phyloP scores from a whole-genome alignment of 2,329 filamentous ascomycete genomes.

The Fusarium bactridioides region DNA sequence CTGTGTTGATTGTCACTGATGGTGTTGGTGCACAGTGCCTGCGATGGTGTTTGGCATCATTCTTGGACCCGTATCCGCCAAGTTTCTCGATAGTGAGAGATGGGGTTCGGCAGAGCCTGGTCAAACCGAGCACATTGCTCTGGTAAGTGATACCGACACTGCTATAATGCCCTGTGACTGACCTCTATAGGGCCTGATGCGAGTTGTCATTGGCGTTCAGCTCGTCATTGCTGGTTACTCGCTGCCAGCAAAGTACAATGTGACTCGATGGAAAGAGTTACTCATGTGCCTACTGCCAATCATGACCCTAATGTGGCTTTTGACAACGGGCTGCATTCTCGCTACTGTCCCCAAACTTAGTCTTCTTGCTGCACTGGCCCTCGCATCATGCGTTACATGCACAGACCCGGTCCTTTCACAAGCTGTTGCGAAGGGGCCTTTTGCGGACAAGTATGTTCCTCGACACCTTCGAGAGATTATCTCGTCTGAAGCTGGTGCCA shows the following conservation, averaged over 20 bases:
- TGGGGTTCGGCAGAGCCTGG: slow-evolving; percentile 39
- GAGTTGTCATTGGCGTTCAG: slow-evolving; percentile 69
- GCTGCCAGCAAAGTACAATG: slow-evolving; percentile 64
- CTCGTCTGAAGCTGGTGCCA: slow-evolving; percentile 67
- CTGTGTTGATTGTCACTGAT: not conserved
- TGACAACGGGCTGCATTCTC: slow-evolving; percentile 63
- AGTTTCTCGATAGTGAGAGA: slow-evolving; percentile 55
- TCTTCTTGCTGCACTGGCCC: slow-evolving; percentile 62
- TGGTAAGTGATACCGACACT: slow-evolving; percentile 38
- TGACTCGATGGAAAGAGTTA: slow-evolving; percentile 60
- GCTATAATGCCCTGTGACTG: not conserved
- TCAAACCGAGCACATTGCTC: slow-evolving; percentile 49
- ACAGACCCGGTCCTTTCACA: slow-evolving; percentile 50
- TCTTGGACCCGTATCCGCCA: slow-evolving; percentile 63
- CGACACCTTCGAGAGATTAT: slow-evolving; percentile 67
- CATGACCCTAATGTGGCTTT: slow-evolving; percentile 70
- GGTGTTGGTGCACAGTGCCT: slow-evolving; percentile 53
- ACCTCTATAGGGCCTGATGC: slow-evolving; percentile 53
- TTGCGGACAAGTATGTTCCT: slow-evolving; percentile 68
- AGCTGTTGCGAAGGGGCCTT: slow-evolving; percentile 41
- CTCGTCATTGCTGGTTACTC: slow-evolving; percentile 71
- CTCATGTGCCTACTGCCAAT: slow-evolving; percentile 63
- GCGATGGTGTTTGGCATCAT: slow-evolving; percentile 62
- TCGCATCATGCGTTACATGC: slow-evolving; percentile 67
- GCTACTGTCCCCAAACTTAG: slow-evolving; percentile 63